phyloP scores from a whole-genome alignment of 1,284 basidiomycete species.

The Athelia psychrophila region DNA sequence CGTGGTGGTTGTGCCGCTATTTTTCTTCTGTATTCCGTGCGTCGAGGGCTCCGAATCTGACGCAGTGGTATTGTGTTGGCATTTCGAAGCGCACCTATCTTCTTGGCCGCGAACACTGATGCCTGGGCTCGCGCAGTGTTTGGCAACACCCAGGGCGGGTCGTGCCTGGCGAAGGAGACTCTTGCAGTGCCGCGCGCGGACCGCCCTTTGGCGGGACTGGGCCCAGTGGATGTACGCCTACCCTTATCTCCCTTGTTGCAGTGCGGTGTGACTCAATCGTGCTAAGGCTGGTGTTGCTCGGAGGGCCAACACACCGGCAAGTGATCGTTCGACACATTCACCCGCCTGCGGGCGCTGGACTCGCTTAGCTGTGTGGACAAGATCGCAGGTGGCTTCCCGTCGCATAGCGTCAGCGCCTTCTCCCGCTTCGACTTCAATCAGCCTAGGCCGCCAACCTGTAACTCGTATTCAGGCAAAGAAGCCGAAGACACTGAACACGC shows the following conservation, averaged over 20 bases:
- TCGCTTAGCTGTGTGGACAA: conserved; percentile 62
- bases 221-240: conserved; percentile 60
- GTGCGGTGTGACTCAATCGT: too few species aligned
- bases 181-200: conserved; percentile 52
- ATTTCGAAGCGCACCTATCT: too few species aligned
- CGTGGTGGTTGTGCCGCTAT: too few species aligned
- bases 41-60: too few species aligned
- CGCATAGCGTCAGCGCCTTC: conserved; percentile 52
- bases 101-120: too few species aligned
- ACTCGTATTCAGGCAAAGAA: too few species aligned
- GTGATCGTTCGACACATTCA: conserved; percentile 66
- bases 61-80: too few species aligned
- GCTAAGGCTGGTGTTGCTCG: too few species aligned
- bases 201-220: conserved; percentile 75
- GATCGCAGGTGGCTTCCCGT: conserved; percentile 58
- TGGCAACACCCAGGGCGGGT: conserved; percentile 65
- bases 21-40: too few species aligned
- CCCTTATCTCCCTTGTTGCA: background rate
- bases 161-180: conserved; percentile 61
- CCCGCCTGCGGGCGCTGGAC: conserved; percentile 61
- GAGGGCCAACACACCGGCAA: conserved; percentile 64
- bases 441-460: conserved; percentile 16
- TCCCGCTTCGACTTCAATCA: too few species aligned
- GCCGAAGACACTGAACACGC: too few species aligned
- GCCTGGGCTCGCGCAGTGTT: conserved; percentile 47